Evolutionary conservation across 1,284 basidiomycete genomes (phyloP).

Genomic region (Pascua sp.): DNA sequence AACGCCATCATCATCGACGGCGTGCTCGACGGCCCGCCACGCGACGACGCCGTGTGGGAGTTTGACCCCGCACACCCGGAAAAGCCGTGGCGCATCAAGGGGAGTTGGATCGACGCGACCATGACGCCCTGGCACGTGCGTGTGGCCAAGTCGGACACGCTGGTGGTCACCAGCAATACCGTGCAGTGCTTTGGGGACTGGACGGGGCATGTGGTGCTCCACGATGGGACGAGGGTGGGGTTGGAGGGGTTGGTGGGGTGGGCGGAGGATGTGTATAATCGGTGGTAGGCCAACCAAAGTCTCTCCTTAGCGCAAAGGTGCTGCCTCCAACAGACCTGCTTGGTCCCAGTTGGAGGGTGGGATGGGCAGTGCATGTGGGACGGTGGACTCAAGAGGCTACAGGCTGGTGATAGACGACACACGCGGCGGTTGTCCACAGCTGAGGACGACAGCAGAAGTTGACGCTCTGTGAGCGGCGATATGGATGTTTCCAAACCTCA

Average conservation of each 20-base stretch:
- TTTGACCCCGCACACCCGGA: background rate
- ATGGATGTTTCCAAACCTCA: too few species aligned
- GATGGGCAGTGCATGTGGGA: too few species aligned
- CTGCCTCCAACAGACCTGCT: too few species aligned
- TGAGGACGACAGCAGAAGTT: too few species aligned
- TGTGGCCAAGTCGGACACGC: background rate
- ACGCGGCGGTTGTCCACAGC: too few species aligned
- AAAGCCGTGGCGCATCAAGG: conserved; percentile 3
- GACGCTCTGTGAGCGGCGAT: too few species aligned
- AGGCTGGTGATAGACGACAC: too few species aligned
- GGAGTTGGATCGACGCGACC: conserved; percentile 3
- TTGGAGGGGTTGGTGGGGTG: conserved; percentile 2
- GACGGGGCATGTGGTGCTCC: background rate
- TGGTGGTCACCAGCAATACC: conserved; percentile 4
- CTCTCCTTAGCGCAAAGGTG: too few species aligned
- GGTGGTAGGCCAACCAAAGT: too few species aligned
- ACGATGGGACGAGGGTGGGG: background rate
- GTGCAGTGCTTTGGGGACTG: conserved; percentile 5
- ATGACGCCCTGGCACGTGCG: conserved; percentile 7
- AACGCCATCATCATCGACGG: conserved; percentile 12
- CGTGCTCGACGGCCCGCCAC: background rate
- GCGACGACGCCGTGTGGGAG: background rate
- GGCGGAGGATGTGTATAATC: conserved; percentile 3
- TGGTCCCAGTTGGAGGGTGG: too few species aligned
- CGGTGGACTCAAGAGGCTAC: too few species aligned